Percentiles rank a stretch among this genome's conserved stretches.
Conservation (phyloP, 345 rosid genomes). For the Arabidopsis arenosa region DNA sequence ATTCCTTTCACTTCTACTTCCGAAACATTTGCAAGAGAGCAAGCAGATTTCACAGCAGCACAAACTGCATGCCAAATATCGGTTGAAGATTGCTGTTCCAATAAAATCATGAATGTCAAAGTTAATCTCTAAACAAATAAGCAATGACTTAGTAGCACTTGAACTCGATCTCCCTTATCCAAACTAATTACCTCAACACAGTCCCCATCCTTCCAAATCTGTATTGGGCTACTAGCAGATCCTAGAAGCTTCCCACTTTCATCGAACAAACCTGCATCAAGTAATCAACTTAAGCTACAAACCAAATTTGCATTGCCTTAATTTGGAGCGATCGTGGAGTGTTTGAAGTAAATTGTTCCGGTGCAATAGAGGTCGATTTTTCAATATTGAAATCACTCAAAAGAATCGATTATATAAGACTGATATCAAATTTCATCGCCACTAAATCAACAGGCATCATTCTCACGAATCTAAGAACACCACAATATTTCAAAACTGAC, state of each 20-base stretch:
- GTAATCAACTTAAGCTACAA: not conserved
- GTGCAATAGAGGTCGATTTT: not conserved
- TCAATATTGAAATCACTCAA: not conserved
- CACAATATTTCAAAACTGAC: not conserved
- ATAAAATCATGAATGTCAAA: not conserved
- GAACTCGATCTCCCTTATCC: not conserved
- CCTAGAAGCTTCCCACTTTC: constrained; percentile 85
- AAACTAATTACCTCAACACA: constrained; percentile 69
- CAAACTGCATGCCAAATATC: constrained; percentile 97
- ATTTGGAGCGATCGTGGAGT: not conserved
- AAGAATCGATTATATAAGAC: not conserved
- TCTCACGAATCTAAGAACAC: constrained; percentile 22
- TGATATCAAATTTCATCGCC: not conserved
- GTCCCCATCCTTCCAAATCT: constrained; percentile 91
- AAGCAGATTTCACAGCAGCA: constrained; percentile 83
- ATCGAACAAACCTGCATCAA: constrained; percentile 75
- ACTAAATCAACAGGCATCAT: not conserved
- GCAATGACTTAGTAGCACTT: not conserved
- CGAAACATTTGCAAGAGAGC: constrained; percentile 69
- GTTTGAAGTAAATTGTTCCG: not conserved
- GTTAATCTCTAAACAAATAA: not conserved
- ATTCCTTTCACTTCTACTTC: constrained; percentile 73
- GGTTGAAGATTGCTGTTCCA: constrained; percentile 92
- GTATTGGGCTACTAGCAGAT: constrained; percentile 87
- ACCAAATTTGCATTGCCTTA: not conserved